phyloP scores from a whole-genome alignment of 2,329 filamentous ascomycete species.

The Colletotrichum kahawae region DNA sequence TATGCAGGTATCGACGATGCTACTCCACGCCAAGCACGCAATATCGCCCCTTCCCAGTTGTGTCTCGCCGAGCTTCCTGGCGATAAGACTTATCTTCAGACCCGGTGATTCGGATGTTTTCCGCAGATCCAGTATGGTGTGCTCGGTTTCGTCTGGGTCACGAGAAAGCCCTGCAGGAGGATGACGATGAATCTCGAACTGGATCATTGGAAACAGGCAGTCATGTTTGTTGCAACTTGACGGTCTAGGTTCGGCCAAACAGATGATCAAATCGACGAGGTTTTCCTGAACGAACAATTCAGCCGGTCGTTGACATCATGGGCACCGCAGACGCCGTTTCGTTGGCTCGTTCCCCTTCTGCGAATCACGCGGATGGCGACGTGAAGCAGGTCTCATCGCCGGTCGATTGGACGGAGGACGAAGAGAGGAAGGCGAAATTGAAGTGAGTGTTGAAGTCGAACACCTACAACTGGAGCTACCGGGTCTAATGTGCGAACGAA shows the following conservation, averaged over 20 bases:
- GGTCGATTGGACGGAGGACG: slow-evolving; percentile 38
- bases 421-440: slow-evolving; percentile 41
- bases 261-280: background rate
- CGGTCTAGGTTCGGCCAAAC: background rate
- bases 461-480: background rate
- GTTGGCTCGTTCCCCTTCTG: background rate
- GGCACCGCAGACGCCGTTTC: background rate
- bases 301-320: background rate
- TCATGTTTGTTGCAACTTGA: background rate
- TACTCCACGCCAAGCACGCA: background rate
- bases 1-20: background rate
- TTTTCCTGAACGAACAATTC: background rate
- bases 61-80: background rate
- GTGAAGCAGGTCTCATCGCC: background rate
- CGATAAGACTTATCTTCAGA: background rate
- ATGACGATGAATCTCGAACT: background rate
- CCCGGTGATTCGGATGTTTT: background rate
- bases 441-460: slow-evolving; percentile 32
- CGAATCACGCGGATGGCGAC: background rate
- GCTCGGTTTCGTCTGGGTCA: background rate
- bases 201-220: background rate
- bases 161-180: background rate
- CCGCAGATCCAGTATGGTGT: background rate
- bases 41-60: background rate
- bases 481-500: background rate